Evolutionary conservation across 345 rosid genomes (phyloP).

Genomic region (Luvunga scandens): DNA sequence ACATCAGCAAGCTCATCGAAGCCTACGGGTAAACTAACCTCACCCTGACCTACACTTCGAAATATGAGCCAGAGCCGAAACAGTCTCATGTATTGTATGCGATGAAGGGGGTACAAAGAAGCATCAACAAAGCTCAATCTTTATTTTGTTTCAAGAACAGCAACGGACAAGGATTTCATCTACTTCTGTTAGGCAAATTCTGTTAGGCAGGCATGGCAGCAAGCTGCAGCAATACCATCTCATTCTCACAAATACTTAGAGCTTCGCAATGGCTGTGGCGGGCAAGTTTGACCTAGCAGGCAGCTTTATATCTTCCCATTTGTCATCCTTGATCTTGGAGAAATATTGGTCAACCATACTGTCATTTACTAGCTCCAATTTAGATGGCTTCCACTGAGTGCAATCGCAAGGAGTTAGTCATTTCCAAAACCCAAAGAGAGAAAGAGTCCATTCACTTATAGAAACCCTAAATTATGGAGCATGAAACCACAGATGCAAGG

Average conservation of each 20-base stretch:
- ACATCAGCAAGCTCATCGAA: no score
- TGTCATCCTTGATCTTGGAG: conserved; percentile 44
- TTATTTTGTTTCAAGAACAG: background rate
- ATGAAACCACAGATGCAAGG: background rate
- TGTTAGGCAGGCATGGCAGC: background rate
- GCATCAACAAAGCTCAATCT: no score
- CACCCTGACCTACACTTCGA: no score
- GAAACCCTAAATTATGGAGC: background rate
- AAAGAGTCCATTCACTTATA: background rate
- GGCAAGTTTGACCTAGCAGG: conserved; percentile 58
- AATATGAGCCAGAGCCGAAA: no score
- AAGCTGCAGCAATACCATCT: background rate
- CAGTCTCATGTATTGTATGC: no score
- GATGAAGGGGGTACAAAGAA: no score
- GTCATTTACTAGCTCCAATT: conserved; percentile 54
- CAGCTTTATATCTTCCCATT: conserved; percentile 72
- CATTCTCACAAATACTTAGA: conserved; percentile 26
- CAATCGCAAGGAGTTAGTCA: background rate
- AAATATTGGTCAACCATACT: conserved; percentile 64
- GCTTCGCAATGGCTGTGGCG: conserved; percentile 54
- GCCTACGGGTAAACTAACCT: no score
- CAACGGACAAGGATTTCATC: background rate
- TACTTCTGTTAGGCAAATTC: background rate
- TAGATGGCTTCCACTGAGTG: conserved; percentile 75
- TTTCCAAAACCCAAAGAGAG: background rate